Conservation (phyloP, 73 alveolate species). For the Paramecium pentaurelia region DNA sequence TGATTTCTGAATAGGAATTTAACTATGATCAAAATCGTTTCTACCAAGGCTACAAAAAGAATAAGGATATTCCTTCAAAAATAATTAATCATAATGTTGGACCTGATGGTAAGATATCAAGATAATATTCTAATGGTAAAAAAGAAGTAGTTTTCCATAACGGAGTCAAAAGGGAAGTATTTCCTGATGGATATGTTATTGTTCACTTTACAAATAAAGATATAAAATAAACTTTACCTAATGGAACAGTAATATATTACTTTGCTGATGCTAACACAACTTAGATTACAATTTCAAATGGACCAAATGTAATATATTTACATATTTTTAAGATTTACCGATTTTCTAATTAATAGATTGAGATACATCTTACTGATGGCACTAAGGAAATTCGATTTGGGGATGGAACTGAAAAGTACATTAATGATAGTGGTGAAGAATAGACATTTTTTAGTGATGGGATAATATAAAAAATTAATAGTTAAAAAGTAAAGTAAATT, state of each 20-base stretch:
- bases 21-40: slow-evolving; percentile 30
- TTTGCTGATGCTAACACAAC: slow-evolving; percentile 96
- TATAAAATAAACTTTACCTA: slow-evolving; percentile 85
- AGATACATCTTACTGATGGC: slow-evolving; percentile 94
- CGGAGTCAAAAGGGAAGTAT: slow-evolving; percentile 95
- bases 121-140: slow-evolving; percentile 84
- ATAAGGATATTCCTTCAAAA: slow-evolving; percentile 41
- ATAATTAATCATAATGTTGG: slow-evolving; percentile 52
- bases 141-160: slow-evolving; percentile 89
- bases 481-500: slow-evolving; percentile 19
- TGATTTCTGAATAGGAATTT: slow-evolving; percentile 20
- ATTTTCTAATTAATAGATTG: slow-evolving; percentile 91
- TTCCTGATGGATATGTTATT: slow-evolving; percentile 91
- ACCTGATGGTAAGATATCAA: slow-evolving; percentile 70
- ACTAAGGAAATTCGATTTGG: slow-evolving; percentile 92
- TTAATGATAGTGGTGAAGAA: slow-evolving; percentile 85
- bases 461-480: slow-evolving; percentile 23
- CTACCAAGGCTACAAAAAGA: not conserved
- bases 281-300: slow-evolving; percentile 91
- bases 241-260: slow-evolving; percentile 89
- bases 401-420: slow-evolving; percentile 90
- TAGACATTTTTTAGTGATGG: slow-evolving; percentile 70
- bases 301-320: slow-evolving; percentile 79
- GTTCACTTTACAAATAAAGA: slow-evolving; percentile 94
- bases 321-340: slow-evolving; percentile 45